phyloP scores from a whole-genome alignment of 148 eudicot genomes.

The Amaranthus hypochondriacus region DNA sequence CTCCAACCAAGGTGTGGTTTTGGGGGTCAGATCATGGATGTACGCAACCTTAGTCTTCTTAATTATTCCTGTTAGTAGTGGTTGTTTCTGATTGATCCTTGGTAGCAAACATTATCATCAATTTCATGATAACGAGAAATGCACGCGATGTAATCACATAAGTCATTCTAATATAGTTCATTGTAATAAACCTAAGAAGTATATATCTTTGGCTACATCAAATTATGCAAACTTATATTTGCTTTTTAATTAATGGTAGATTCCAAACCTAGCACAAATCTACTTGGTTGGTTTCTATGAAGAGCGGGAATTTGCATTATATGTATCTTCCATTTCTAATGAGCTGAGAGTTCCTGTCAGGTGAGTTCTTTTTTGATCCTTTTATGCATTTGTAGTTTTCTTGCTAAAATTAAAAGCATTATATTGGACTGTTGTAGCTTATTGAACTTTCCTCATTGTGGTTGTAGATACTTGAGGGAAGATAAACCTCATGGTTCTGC shows the following conservation, averaged over 20 bases:
- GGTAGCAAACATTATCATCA: too few relatives aligned
- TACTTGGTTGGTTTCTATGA: slow-evolving; percentile 90
- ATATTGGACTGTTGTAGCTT: not conserved
- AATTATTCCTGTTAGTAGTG: too few relatives aligned
- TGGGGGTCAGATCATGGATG: too few relatives aligned
- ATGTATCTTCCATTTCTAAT: slow-evolving; percentile 81
- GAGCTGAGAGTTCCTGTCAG: slow-evolving; percentile 90
- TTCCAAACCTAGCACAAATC: slow-evolving; percentile 82
- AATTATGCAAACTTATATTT: not conserved
- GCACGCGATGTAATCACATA: too few relatives aligned
- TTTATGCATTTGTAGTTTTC: not conserved
- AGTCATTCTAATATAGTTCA: too few relatives aligned
- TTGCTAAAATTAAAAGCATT: not conserved
- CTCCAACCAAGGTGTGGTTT: too few relatives aligned
- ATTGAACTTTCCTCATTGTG: slow-evolving; percentile 20
- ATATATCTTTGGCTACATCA: too few relatives aligned
- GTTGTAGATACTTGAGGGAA: slow-evolving; percentile 72
- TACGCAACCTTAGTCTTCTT: too few relatives aligned
- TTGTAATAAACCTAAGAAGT: too few relatives aligned
- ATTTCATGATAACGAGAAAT: too few relatives aligned
- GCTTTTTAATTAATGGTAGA: slow-evolving; percentile 37
- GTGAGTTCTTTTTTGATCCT: slow-evolving; percentile 30
- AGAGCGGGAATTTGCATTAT: slow-evolving; percentile 87
- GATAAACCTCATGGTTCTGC: slow-evolving; percentile 90
- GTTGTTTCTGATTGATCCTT: too few relatives aligned